Base-by-base conservation (phyloP, 495 filamentous ascomycete species). In the Aspergillus ostianus region DNA sequence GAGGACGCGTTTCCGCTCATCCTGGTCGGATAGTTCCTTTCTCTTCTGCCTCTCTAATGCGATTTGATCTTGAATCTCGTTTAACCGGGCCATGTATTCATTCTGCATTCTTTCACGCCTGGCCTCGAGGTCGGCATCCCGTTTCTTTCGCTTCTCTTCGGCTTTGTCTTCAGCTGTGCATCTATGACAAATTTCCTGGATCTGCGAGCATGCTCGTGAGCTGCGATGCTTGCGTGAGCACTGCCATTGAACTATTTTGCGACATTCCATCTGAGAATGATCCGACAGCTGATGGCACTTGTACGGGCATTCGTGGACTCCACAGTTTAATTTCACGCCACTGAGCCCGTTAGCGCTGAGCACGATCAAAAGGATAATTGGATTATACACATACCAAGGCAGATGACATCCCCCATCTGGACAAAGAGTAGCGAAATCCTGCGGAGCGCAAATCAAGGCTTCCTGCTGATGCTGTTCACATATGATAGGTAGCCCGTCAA, bases 381-480 rank as follows among this genome's bases (percentile, higher is more conserved):
- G 23, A 4, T 26, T 26, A 26, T 26, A 26, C 2, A 4, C 79
- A 57, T 78, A 89, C 87, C 89, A 92, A 32, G 81, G 82, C 30
- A 83, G 76, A 2, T 69, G 68, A 63, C 89, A 92, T n/a, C 90
- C 90, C 2, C 90, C 90, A 68, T 92, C 89, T 0, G 90, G 90
- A 55, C 82, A 85, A 19, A 82, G 67, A 6, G 62, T 72, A 9
- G 85, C 81, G 60, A 92, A 92, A 23, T 88, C 83, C 3, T 79
- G 70, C 0, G 73, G 65, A 4, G 66, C 74, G 15, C 59, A 58
- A 4, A 90, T 56, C 3, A 85, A 41, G 0, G 75, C 71, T 3
- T 59, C 78, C 23, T 59, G 75, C 3, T 85, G 84, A 70, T 93
- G 90, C 47, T 80, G 78, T 61, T 88, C 82, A 63, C 90, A 93